phyloP scores from a whole-genome alignment of 192 early-diverging fungal species.

The Backusella tuberculispora region DNA sequence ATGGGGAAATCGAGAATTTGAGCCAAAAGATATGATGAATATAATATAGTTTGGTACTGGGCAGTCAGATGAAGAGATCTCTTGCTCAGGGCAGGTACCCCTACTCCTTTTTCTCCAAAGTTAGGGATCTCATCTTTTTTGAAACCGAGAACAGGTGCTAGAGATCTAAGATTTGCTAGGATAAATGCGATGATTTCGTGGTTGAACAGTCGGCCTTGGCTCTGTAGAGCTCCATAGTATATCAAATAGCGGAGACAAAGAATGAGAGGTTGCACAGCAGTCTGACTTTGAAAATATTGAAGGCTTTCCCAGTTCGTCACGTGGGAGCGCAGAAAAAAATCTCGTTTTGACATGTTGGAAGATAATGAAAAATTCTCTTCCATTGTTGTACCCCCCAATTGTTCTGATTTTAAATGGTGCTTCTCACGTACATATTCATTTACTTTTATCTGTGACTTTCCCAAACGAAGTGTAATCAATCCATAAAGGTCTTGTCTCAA shows the following conservation, averaged over 20 bases:
- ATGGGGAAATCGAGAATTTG: constrained; percentile 36
- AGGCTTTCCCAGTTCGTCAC: neutral
- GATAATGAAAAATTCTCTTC: constrained; percentile 27
- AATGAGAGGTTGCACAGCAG: constrained; percentile 31
- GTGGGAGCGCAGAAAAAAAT: neutral
- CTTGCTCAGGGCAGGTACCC: constrained; percentile 36
- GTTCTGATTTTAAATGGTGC: constrained; percentile 38
- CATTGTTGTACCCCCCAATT: neutral
- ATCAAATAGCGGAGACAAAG: constrained; percentile 51
- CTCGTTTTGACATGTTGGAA: neutral
- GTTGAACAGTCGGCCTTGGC: constrained; percentile 23
- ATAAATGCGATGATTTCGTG: constrained; percentile 55
- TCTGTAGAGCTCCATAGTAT: constrained; percentile 28
- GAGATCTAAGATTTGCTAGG: constrained; percentile 38
- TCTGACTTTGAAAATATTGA: constrained; percentile 25
- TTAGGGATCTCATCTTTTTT: neutral
- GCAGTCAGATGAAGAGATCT: constrained; percentile 49
- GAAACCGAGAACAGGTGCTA: constrained; percentile 23
- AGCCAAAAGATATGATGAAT: constrained; percentile 42
- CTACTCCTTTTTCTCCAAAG: neutral
- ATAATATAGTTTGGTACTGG: constrained; percentile 47
- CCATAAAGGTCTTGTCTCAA: constrained; percentile 51
- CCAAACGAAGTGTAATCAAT: constrained; percentile 20
- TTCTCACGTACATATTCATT: constrained; percentile 49
- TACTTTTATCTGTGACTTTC: constrained; percentile 10